Base-by-base conservation (phyloP, 2,329 filamentous ascomycete species). In the Chalaropsis thielavioides region DNA sequence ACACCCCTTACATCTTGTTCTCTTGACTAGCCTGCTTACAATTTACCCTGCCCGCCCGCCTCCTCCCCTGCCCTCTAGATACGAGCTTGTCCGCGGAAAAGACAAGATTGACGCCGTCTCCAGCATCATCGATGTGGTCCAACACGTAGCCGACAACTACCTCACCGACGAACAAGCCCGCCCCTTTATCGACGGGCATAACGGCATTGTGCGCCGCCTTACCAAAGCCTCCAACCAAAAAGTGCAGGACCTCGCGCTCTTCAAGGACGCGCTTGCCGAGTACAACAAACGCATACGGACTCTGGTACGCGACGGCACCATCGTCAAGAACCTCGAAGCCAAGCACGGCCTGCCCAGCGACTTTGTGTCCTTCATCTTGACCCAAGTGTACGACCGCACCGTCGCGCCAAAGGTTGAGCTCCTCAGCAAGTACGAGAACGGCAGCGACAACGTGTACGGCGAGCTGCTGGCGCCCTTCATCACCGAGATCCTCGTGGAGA, bases 371-470 rank as follows among this genome's bases (percentile, higher is more conserved):
- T 86, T 90, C 69, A 92, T 96, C 70, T 81, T 95, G 51, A 85
- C 83, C 64, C 92, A 99, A 73, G 88, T 90, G 24, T 97, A 96
- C 76, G 86, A 92, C 71, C 89, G 94, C 62, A 95, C 90, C 4
- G 94, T 99, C 7, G 94, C 92, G 1, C 92, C 90, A 5, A 85
- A 88, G 67, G 90, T 96, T 27, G 89, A 95, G 68, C 83, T 87
- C 10, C 83, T 97, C 13, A 84, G 85, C 66, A 86, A 89, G 70
- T 96, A 97, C 73, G 84, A 94, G 72, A 90, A 91, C 72, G 92
- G 92, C 70, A 90, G 89, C 69, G 90, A 95, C 74, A 92, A 95
- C 70, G 89, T 95, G 46, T 99, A 99, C 72, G 94, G 94, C 72
- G 94, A 99, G 74, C 83, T 99, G 31, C 80, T 94, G 38, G 88